These are phyloP conservation scores for Linnemannia hyalina DNA, from an alignment of 192 early-diverging fungal species.

Conservation along the genomic window DNA sequence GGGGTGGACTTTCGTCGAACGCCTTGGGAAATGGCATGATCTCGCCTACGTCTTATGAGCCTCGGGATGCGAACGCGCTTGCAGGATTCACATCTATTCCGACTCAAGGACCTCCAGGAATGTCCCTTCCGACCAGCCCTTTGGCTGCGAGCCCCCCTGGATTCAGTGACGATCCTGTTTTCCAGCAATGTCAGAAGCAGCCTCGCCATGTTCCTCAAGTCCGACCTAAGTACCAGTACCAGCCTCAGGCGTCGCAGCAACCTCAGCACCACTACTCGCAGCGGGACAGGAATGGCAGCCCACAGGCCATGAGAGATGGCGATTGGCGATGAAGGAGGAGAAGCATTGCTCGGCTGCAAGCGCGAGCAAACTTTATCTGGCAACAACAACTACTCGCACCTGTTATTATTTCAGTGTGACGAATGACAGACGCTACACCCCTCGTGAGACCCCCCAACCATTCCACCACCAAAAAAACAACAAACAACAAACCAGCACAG, in stretches of 20 bases:
- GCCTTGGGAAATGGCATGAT: slow-evolving; percentile 45
- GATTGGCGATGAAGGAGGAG: slow-evolving; percentile 36
- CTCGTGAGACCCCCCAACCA: neutral
- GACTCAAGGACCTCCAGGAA: slow-evolving; percentile 23
- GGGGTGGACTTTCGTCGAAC: slow-evolving; percentile 36
- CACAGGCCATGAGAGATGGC: slow-evolving; percentile 10
- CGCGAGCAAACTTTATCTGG: neutral
- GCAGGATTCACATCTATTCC: slow-evolving; percentile 29
- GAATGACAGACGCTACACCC: neutral
- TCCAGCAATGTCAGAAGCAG: slow-evolving; percentile 18
- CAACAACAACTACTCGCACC: neutral
- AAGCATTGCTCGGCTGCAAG: neutral
- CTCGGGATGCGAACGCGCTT: slow-evolving; percentile 9
- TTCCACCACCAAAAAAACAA: neutral
- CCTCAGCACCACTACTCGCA: slow-evolving; percentile 2
- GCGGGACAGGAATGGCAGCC: slow-evolving; percentile 8
- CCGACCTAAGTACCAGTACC: slow-evolving; percentile 32
- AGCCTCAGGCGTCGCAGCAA: slow-evolving; percentile 10
- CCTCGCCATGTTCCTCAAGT: slow-evolving; percentile 9
- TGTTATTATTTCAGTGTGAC: neutral
- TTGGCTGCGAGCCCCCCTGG: slow-evolving; percentile 15
- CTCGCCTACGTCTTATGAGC: slow-evolving; percentile 27
- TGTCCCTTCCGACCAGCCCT: slow-evolving; percentile 20
- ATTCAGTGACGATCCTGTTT: slow-evolving; percentile 16
- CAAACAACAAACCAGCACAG: neutral